phyloP scores from a whole-genome alignment of 306 rosid species.

The Prunus padus region DNA sequence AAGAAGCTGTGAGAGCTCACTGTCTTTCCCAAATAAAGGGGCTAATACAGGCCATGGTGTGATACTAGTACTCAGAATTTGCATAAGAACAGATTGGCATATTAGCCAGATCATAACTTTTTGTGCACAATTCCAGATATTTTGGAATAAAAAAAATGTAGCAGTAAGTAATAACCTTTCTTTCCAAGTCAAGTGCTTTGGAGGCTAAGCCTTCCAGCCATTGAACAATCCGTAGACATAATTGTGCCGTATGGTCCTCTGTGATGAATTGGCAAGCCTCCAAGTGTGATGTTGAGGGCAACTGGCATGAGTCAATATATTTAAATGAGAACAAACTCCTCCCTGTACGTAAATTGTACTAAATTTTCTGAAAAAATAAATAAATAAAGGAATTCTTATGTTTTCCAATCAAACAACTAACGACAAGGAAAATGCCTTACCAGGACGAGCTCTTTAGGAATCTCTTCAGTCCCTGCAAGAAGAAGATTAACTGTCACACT shows the following conservation, averaged over 20 bases:
- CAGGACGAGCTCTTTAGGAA: slow-evolving; percentile 69
- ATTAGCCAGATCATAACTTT: not conserved
- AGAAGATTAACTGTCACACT: slow-evolving; percentile 30
- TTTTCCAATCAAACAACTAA: slow-evolving; percentile 22
- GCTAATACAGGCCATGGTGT: not conserved
- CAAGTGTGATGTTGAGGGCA: slow-evolving; percentile 77
- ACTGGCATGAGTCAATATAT: slow-evolving; percentile 48
- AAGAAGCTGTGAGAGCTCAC: not conserved
- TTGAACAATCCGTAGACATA: slow-evolving; percentile 87
- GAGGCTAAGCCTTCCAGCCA: slow-evolving; percentile 96
- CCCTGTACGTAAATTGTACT: not conserved
- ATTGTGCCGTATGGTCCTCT: slow-evolving; percentile 79
- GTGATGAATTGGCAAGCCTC: slow-evolving; percentile 89
- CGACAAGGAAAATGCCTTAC: slow-evolving; percentile 36
- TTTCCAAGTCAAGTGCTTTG: slow-evolving; percentile 86
- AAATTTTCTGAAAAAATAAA: not conserved
- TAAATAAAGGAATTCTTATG: not conserved
- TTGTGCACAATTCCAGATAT: slow-evolving; percentile 12
- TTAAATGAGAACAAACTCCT: slow-evolving; percentile 24
- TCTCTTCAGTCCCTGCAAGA: slow-evolving; percentile 82
- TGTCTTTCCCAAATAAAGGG: slow-evolving; percentile 4
- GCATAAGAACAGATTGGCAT: not conserved
- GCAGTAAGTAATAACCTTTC: slow-evolving; percentile 57
- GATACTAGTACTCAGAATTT: not conserved
- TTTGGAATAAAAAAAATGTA: slow-evolving; percentile 18